Conservation (phyloP, 768 basidiomycete genomes). For the Pulveroboletus sp. region DNA sequence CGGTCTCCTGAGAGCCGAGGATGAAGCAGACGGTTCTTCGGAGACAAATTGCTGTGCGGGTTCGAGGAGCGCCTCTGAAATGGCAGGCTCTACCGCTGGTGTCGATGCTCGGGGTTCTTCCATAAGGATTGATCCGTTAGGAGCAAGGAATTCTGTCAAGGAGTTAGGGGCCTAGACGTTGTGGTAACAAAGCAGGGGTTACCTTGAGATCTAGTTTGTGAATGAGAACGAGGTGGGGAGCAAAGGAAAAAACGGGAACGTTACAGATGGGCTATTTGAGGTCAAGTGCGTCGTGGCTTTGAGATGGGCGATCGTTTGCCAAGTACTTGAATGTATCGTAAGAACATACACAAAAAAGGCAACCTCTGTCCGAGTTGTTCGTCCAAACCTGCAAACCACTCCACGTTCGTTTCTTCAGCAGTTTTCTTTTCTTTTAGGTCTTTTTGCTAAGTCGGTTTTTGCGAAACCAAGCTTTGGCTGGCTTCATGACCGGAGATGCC, state of each 20-base stretch:
- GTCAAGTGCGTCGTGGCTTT: background rate
- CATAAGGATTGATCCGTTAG: constrained; percentile 8
- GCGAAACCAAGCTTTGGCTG: background rate
- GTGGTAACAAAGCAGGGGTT: background rate
- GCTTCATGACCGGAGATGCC: constrained; percentile 12
- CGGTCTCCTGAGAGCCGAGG: constrained; percentile 13
- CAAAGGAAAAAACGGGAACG: background rate
- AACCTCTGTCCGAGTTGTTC: constrained; percentile 11
- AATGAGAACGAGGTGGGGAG: background rate
- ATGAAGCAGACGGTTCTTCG: constrained; percentile 3
- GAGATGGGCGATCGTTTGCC: background rate
- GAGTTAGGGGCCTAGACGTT: background rate
- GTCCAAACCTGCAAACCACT: background rate
- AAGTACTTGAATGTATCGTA: background rate
- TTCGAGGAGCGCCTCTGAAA: constrained; percentile 1
- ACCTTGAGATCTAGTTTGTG: constrained; percentile 3
- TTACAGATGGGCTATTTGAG: constrained; percentile 9
- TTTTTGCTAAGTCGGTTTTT: background rate
- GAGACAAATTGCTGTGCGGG: constrained; percentile 9
- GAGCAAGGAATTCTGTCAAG: no score
- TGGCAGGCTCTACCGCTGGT: constrained; percentile 11
- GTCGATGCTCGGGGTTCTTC: constrained; percentile 7
- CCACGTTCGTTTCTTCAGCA: background rate
- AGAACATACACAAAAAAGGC: constrained; percentile 8
- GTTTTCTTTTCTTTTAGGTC: background rate